Conservation (phyloP, 129 eudicot genomes). For the Silybum marianum region DNA sequence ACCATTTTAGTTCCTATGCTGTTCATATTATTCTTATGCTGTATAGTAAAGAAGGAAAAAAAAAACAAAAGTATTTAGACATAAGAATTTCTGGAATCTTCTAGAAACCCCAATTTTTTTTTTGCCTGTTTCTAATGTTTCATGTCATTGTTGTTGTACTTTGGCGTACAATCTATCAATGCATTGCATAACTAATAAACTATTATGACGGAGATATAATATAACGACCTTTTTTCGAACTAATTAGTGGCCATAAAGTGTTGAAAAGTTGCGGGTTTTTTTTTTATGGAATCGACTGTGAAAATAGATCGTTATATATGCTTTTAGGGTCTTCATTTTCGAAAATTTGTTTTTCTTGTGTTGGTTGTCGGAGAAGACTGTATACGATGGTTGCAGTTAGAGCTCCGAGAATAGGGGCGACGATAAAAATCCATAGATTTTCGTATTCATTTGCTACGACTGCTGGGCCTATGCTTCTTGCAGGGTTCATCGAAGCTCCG, state of each 20-base stretch:
- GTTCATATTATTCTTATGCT: constrained; percentile 46
- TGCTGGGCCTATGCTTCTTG: constrained; percentile 74
- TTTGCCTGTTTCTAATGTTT: background rate
- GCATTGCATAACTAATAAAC: constrained; percentile 18
- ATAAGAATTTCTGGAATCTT: constrained; percentile 40
- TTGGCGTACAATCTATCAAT: constrained; percentile 14
- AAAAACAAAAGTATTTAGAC: constrained; percentile 28
- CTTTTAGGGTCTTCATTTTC: constrained; percentile 26
- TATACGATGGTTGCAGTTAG: constrained; percentile 42
- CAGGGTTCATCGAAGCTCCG: constrained; percentile 77
- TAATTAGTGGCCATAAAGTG: background rate
- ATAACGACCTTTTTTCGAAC: constrained; percentile 12
- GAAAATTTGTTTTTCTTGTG: constrained; percentile 16
- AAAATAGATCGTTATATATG: constrained; percentile 37
- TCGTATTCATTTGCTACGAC: constrained; percentile 48
- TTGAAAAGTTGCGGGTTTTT: background rate
- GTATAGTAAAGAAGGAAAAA: constrained; percentile 46
- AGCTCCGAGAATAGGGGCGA: constrained; percentile 61
- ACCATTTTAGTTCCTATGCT: constrained; percentile 25
- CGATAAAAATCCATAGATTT: constrained; percentile 53
- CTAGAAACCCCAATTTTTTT: constrained; percentile 38
- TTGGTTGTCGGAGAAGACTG: constrained; percentile 44
- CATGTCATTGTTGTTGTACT: constrained; percentile 32
- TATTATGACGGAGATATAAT: background rate
- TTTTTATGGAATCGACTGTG: constrained; percentile 16